phyloP scores from a whole-genome alignment of 768 basidiomycete genomes.

The Leccinum truebloodii region DNA sequence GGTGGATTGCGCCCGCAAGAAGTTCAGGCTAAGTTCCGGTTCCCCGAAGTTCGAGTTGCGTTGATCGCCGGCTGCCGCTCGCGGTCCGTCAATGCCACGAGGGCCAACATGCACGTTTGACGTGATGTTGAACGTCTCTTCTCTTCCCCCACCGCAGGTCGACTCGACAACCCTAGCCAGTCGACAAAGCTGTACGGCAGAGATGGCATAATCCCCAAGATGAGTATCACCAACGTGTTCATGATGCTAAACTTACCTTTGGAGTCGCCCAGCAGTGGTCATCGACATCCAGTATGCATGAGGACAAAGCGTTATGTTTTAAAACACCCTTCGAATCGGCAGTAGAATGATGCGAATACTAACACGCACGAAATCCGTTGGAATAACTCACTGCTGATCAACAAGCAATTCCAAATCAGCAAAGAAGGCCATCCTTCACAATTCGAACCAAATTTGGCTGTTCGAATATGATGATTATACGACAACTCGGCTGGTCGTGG shows the following conservation, averaged over 20 bases:
- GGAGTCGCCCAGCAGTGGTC: background rate
- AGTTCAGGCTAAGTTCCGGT: too few species aligned
- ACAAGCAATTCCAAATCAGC: slow-evolving; percentile 24
- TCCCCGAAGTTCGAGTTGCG: too few species aligned
- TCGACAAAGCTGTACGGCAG: background rate
- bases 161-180: slow-evolving; percentile 6
- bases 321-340: background rate
- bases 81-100: too few species aligned
- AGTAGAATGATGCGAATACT: slow-evolving; percentile 9
- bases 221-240: slow-evolving; percentile 6
- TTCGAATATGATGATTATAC: background rate
- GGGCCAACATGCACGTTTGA: too few species aligned
- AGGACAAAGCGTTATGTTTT: slow-evolving; percentile 8
- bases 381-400: slow-evolving; percentile 16
- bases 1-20: too few species aligned
- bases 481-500: background rate
- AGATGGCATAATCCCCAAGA: slow-evolving; percentile 3
- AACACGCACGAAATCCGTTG: slow-evolving; percentile 7
- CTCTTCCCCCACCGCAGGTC: slow-evolving; percentile 11
- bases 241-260: slow-evolving; percentile 2
- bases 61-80: too few species aligned
- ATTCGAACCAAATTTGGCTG: slow-evolving; percentile 7
- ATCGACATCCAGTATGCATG: slow-evolving; percentile 1
- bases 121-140: slow-evolving; percentile 1
- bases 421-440: slow-evolving; percentile 12